A percentile compares a stretch with the other conserved stretches of the same genome.
These are phyloP conservation scores for Apophysomyces elegans DNA, from an alignment of 371 early-diverging fungal genomes.

Conservation along the genomic window DNA sequence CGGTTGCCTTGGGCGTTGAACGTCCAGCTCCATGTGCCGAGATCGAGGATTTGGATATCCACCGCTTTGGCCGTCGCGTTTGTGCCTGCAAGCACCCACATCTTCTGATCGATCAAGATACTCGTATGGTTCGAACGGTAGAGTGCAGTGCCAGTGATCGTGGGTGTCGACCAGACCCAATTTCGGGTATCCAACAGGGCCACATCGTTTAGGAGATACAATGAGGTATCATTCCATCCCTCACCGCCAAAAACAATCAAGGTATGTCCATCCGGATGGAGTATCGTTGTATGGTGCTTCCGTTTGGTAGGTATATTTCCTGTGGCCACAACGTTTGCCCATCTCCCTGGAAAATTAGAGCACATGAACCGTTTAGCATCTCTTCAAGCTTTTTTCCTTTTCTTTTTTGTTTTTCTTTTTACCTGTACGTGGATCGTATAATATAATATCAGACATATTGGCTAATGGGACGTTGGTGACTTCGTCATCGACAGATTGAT, in stretches of 20 bases:
- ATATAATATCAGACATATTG: background rate
- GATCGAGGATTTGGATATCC: conserved; percentile 8
- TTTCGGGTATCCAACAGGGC: background rate
- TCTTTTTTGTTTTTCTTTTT: too few species aligned
- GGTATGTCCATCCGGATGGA: conserved; percentile 1
- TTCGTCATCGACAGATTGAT: background rate
- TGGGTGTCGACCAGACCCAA: conserved; percentile 6
- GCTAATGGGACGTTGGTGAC: background rate
- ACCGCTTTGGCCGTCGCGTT: conserved; percentile 1
- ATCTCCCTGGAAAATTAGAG: background rate
- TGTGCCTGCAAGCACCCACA: conserved; percentile 9
- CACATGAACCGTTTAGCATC: background rate
- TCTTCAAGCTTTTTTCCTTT: too few species aligned
- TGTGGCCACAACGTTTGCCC: conserved; percentile 3
- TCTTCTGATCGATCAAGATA: background rate
- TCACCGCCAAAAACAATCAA: conserved; percentile 10
- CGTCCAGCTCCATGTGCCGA: conserved; percentile 1
- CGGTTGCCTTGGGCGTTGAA: conserved; percentile 1
- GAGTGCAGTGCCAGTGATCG: background rate
- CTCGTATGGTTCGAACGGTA: conserved; percentile 5
- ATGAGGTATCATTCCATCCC: background rate
- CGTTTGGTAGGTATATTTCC: conserved; percentile 1
- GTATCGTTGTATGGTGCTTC: conserved; percentile 9
- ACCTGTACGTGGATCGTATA: conserved; percentile 3
- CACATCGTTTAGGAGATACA: conserved; percentile 1